Conservation (phyloP, 345 rosid genomes). For the Sonneratia caseolaris region DNA sequence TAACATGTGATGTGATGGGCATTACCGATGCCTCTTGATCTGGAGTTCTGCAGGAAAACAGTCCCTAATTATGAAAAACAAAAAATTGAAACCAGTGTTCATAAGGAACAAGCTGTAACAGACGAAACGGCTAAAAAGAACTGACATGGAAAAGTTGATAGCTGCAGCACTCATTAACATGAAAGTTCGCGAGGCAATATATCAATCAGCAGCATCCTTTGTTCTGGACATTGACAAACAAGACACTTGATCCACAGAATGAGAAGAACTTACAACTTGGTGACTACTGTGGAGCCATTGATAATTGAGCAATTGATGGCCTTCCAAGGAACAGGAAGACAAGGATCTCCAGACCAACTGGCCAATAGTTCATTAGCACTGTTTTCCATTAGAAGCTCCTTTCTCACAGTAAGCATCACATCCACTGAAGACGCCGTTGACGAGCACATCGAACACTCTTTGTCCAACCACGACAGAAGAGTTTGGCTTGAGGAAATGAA, state of each 20-base stretch:
- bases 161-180: too few relatives aligned
- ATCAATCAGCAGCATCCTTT: too few relatives aligned
- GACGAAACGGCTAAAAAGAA: neutral
- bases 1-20: too few relatives aligned
- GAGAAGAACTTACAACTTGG: conserved; percentile 33
- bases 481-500: conserved; percentile 56
- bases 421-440: conserved; percentile 37
- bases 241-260: neutral
- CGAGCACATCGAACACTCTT: conserved; percentile 41
- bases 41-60: too few relatives aligned
- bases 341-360: conserved; percentile 72
- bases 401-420: conserved; percentile 22
- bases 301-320: conserved; percentile 33
- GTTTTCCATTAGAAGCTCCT: conserved; percentile 25
- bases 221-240: too few relatives aligned
- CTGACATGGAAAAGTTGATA: neutral
- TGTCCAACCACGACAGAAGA: conserved; percentile 22
- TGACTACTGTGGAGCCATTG: conserved; percentile 25
- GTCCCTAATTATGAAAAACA: too few relatives aligned
- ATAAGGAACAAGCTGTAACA: too few relatives aligned
- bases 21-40: too few relatives aligned
- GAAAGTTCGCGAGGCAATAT: too few relatives aligned
- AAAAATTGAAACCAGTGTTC: too few relatives aligned
- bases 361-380: conserved; percentile 16
- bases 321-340: conserved; percentile 39